phyloP scores from a whole-genome alignment of 345 rosid genomes.

The Pugionium cornutum region DNA sequence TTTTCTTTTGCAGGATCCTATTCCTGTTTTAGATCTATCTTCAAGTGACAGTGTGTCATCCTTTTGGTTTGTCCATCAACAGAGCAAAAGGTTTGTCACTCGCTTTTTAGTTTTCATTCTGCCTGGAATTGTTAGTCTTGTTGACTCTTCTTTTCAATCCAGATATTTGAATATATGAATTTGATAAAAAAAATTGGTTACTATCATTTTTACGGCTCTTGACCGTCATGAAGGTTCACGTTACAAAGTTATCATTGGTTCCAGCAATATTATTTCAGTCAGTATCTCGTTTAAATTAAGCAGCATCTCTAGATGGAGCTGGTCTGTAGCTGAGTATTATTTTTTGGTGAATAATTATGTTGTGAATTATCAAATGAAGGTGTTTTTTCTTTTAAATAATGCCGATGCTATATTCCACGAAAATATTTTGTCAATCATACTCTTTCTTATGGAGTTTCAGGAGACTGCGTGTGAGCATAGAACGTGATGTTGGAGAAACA shows the following conservation, averaged over 20 bases:
- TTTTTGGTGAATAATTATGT: slow-evolving; percentile 17
- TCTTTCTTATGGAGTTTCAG: slow-evolving; percentile 47
- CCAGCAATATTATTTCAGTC: background rate
- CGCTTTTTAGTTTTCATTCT: slow-evolving; percentile 11
- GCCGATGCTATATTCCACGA: slow-evolving; percentile 1
- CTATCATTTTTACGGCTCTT: slow-evolving; percentile 2
- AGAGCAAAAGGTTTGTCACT: slow-evolving; percentile 76
- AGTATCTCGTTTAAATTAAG: background rate
- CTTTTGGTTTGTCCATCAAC: slow-evolving; percentile 94
- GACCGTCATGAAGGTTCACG: slow-evolving; percentile 9
- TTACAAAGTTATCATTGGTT: slow-evolving; percentile 12
- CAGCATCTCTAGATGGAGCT: slow-evolving; percentile 13
- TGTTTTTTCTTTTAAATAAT: slow-evolving; percentile 10
- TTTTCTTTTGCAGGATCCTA: slow-evolving; percentile 64
- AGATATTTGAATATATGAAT: slow-evolving; percentile 15
- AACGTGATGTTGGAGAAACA: slow-evolving; percentile 90
- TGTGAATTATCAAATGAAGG: background rate
- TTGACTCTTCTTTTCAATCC: slow-evolving; percentile 4
- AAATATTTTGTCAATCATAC: background rate
- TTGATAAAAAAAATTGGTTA: background rate
- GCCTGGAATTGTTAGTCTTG: slow-evolving; percentile 17
- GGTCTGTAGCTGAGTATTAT: background rate
- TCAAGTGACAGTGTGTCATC: slow-evolving; percentile 71
- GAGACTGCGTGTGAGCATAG: slow-evolving; percentile 90
- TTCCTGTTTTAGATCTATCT: slow-evolving; percentile 75